A percentile compares a stretch with the other conserved stretches of the same genome.
Evolutionary conservation across 2,329 filamentous ascomycete species (phyloP).

Genomic region (Trichoderma lentiforme): DNA sequence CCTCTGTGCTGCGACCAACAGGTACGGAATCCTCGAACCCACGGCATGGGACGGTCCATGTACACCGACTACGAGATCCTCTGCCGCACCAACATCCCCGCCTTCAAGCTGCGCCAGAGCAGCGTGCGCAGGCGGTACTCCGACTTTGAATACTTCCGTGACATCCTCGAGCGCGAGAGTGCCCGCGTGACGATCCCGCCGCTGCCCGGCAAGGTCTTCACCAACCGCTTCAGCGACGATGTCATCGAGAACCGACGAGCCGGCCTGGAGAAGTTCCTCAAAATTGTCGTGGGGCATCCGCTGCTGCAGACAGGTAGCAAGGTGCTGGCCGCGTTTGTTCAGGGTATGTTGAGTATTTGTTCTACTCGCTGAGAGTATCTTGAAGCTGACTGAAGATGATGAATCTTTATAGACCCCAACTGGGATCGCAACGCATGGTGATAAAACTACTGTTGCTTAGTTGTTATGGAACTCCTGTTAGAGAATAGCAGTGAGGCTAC

Average conservation of each 20-base stretch:
- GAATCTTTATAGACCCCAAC: conserved; percentile 60
- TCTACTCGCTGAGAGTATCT: neutral
- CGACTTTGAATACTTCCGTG: conserved; percentile 98
- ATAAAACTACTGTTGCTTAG: conserved; percentile 26
- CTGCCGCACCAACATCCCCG: conserved; percentile 96
- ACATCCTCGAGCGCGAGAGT: conserved; percentile 93
- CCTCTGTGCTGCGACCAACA: conserved; percentile 35
- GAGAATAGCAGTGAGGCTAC: neutral
- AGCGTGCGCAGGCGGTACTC: conserved; percentile 91
- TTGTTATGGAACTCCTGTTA: neutral
- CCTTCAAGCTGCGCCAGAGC: conserved; percentile 91
- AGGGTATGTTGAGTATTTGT: conserved; percentile 58
- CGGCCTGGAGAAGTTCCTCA: conserved; percentile 90
- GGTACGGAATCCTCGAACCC: conserved; percentile 91
- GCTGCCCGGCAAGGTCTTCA: conserved; percentile 94
- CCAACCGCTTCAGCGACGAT: conserved; percentile 95
- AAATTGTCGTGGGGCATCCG: conserved; percentile 96
- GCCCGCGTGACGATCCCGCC: conserved; percentile 94
- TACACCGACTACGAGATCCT: conserved; percentile 99
- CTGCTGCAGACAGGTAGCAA: conserved; percentile 96
- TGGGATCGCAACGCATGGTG: conserved; percentile 92
- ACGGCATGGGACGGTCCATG: conserved; percentile 92
- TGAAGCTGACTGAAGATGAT: neutral
- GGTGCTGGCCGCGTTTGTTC: conserved; percentile 92
- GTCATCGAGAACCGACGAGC: conserved; percentile 93